Conservation (phyloP, 371 early-diverging fungal genomes). For the Mortierella sp. region DNA sequence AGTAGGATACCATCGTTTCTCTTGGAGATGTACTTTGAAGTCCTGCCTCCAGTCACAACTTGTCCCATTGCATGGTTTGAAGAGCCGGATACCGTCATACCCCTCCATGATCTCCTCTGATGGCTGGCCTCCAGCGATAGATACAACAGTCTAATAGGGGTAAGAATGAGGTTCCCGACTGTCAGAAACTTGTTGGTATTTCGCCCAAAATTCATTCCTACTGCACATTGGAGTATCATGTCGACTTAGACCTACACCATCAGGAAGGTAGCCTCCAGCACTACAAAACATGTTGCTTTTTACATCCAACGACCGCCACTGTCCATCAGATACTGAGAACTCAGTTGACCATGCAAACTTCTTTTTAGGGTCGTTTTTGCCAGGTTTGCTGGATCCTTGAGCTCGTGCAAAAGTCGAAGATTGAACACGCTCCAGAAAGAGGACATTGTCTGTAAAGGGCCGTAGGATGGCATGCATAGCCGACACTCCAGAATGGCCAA, state of each 20-base stretch:
- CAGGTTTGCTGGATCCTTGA: conserved; percentile 18
- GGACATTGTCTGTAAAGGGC: conserved; percentile 40
- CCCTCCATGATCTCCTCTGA: conserved; percentile 54
- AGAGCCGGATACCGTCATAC: conserved; percentile 65
- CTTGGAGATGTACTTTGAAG: conserved; percentile 39
- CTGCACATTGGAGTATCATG: too few species aligned
- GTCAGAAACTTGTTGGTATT: background rate
- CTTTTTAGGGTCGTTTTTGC: conserved; percentile 16
- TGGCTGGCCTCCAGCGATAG: conserved; percentile 49
- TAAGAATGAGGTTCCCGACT: background rate
- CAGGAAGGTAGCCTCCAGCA: conserved; percentile 64
- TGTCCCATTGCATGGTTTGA: conserved; percentile 60
- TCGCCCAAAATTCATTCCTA: background rate
- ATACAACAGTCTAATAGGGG: conserved; percentile 19
- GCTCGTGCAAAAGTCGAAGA: conserved; percentile 27
- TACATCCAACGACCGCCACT: conserved; percentile 58
- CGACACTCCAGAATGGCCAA: conserved; percentile 49
- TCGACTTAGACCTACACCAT: conserved; percentile 48
- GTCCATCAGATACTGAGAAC: conserved; percentile 59
- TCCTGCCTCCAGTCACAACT: conserved; percentile 49
- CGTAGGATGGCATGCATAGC: conserved; percentile 54
- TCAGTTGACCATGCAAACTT: conserved; percentile 62
- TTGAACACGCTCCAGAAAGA: conserved; percentile 48
- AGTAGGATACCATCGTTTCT: conserved; percentile 71
- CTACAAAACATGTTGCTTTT: conserved; percentile 71